phyloP scores from a whole-genome alignment of 768 basidiomycete genomes.

The Lentinula lateritia region DNA sequence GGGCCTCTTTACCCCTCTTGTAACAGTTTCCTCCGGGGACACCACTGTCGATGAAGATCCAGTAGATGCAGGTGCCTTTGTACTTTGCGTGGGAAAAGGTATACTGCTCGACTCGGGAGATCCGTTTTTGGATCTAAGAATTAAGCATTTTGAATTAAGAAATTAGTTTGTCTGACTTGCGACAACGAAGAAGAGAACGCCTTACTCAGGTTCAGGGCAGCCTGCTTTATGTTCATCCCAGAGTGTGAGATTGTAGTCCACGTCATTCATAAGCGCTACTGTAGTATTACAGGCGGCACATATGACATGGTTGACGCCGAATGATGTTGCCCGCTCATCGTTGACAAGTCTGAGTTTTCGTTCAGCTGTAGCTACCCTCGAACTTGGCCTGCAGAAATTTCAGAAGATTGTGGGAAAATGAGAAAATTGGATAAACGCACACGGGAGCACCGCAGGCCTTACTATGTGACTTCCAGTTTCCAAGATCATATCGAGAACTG shows the following conservation, averaged over 20 bases:
- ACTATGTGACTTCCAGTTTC: constrained; percentile 54
- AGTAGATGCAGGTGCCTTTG: constrained; percentile 3
- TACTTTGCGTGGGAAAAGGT: constrained; percentile 5
- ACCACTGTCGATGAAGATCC: constrained; percentile 13
- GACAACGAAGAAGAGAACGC: not conserved
- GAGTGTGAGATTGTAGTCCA: constrained; percentile 53
- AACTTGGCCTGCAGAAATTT: constrained; percentile 38
- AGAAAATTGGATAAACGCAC: constrained; percentile 24
- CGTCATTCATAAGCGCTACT: constrained; percentile 40
- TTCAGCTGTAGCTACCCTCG: constrained; percentile 56
- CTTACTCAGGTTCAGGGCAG: constrained; percentile 30
- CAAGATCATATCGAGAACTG: constrained; percentile 30
- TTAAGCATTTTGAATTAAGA: not conserved
- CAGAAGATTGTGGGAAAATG: not conserved
- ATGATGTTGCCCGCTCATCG: constrained; percentile 53
- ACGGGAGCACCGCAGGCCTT: constrained; percentile 36
- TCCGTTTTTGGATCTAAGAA: not conserved
- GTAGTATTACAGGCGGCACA: constrained; percentile 47
- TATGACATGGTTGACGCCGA: constrained; percentile 37
- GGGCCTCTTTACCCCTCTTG: constrained; percentile 6
- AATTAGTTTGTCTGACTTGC: not conserved
- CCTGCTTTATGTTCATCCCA: constrained; percentile 60
- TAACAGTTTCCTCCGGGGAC: not conserved
- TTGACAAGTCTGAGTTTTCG: constrained; percentile 59
- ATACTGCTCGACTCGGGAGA: not conserved